Percentiles rank a stretch among this genome's conserved stretches.
phyloP scores from a whole-genome alignment of 2,329 filamentous ascomycete genomes.

The Arthrinium puccinioides region DNA sequence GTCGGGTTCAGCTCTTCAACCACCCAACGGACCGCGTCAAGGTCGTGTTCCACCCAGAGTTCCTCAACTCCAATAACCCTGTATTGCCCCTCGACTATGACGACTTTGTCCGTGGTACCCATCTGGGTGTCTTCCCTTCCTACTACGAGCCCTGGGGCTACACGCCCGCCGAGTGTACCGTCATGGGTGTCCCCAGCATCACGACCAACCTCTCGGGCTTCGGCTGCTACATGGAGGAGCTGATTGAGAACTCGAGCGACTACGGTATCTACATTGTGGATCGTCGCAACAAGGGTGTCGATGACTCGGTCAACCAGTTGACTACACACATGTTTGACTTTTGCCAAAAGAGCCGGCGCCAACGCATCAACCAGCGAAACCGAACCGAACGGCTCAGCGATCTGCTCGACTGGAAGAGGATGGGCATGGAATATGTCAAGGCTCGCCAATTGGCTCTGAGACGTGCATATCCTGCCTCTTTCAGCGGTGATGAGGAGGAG shows the following conservation, averaged over 20 bases:
- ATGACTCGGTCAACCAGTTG: slow-evolving; percentile 95
- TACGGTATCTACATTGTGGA: slow-evolving; percentile 99
- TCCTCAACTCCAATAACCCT: slow-evolving; percentile 90
- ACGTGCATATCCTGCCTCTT: slow-evolving; percentile 84
- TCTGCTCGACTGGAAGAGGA: slow-evolving; percentile 95
- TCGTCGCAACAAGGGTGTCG: slow-evolving; percentile 86
- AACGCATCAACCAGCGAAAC: slow-evolving; percentile 98
- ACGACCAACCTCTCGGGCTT: slow-evolving; percentile 97
- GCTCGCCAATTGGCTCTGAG: slow-evolving; percentile 86
- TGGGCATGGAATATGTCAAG: slow-evolving; percentile 99
- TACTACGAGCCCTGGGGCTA: slow-evolving; percentile 99
- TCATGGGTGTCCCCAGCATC: slow-evolving; percentile 98
- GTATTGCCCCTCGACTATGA: slow-evolving; percentile 95
- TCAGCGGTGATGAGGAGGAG: slow-evolving; percentile 72
- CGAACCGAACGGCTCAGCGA: slow-evolving; percentile 92
- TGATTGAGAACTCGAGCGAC: slow-evolving; percentile 95
- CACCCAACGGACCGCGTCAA: slow-evolving; percentile 92
- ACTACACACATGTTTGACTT: slow-evolving; percentile 92
- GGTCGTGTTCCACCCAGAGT: slow-evolving; percentile 96
- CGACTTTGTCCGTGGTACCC: slow-evolving; percentile 94
- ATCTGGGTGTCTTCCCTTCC: slow-evolving; percentile 90
- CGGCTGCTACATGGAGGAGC: slow-evolving; percentile 98
- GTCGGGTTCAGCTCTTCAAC: slow-evolving; percentile 95
- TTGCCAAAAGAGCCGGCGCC: slow-evolving; percentile 82
- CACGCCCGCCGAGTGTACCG: slow-evolving; percentile 94